phyloP scores from a whole-genome alignment of 2,329 filamentous ascomycete genomes.

The Trichophyton mentagrophytes region DNA sequence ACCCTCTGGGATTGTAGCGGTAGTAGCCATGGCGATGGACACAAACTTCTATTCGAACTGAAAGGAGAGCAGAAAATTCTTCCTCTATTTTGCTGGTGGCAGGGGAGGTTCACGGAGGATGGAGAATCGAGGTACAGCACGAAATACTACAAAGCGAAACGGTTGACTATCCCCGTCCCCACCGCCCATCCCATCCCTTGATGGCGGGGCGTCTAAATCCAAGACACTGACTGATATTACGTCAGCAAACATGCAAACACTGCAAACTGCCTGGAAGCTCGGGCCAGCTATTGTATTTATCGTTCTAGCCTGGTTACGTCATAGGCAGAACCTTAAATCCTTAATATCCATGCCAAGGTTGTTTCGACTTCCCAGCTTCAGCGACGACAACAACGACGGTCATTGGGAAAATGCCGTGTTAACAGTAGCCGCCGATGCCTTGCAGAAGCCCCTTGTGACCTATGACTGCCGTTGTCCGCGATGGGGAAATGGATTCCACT shows the following conservation, averaged over 20 bases:
- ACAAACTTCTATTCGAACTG: background rate
- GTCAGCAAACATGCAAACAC: background rate
- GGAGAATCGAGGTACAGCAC: background rate
- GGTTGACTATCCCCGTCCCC: background rate
- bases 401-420: background rate
- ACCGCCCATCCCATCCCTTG: background rate
- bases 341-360: background rate
- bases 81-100: background rate
- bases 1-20: slow-evolving; percentile 44
- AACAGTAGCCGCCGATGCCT: background rate
- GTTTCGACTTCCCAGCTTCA: background rate
- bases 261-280: background rate
- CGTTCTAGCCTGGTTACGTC: background rate
- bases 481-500: slow-evolving; percentile 12
- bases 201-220: background rate
- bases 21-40: slow-evolving; percentile 39
- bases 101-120: background rate
- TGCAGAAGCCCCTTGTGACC: background rate
- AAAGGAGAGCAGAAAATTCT: background rate
- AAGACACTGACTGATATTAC: background rate
- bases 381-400: no score
- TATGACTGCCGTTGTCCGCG: background rate
- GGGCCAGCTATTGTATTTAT: background rate
- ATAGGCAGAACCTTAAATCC: background rate
- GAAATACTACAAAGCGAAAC: background rate